These are phyloP conservation scores for Tuber borchii DNA, from an alignment of 495 filamentous ascomycete genomes.

Conservation along the genomic window DNA sequence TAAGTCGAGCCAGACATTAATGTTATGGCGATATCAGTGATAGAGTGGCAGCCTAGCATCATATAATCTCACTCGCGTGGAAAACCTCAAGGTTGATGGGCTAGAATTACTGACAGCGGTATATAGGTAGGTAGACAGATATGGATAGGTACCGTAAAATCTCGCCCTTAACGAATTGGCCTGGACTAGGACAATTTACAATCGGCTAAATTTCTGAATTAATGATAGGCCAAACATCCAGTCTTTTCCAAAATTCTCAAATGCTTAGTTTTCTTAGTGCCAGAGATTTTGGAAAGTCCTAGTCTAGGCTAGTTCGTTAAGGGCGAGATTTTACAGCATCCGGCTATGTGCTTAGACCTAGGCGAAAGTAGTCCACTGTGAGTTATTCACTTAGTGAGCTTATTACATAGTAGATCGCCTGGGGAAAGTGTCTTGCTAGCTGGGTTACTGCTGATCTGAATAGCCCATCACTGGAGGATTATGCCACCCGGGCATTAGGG, in stretches of 20 bases:
- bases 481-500: not conserved
- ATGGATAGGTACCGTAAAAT: too few species aligned
- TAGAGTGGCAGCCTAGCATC: not conserved
- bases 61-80: not conserved
- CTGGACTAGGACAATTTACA: too few species aligned
- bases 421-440: not conserved
- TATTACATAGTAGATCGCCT: not conserved
- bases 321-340: too few species aligned
- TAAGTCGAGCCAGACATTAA: not conserved
- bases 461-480: not conserved
- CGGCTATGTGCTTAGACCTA: not conserved
- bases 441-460: not conserved
- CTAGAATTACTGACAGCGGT: not conserved
- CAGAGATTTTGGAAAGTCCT: too few species aligned
- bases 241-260: too few species aligned
- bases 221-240: too few species aligned
- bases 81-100: not conserved
- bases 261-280: too few species aligned
- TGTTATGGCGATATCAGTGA: not conserved
- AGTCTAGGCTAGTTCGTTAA: too few species aligned
- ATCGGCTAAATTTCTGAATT: too few species aligned
- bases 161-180: too few species aligned
- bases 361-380: not conserved
- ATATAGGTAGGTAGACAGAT: not conserved
- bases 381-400: not conserved